Base-by-base conservation (phyloP, 306 rosid genomes). In the Ceratonia siliqua region DNA sequence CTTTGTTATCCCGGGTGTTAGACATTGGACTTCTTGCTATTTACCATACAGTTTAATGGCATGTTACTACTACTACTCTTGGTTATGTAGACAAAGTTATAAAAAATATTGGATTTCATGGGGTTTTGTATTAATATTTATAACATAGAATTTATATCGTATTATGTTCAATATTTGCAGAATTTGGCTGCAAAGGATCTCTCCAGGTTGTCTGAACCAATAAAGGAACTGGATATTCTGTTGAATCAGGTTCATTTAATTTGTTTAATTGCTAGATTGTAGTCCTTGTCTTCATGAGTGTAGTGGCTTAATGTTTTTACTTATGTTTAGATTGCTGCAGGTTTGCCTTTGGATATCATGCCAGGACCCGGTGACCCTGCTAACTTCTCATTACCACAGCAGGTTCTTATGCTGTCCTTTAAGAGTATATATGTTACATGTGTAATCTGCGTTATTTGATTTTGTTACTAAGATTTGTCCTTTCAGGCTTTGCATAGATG, bases 281-380 rank as follows among this genome's bases (percentile, higher is more conserved):
- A 30, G 46, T 69, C 42, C 39, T 49, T 67, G 35, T 59, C 18
- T 38, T 70, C 72, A 25, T 45, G 67, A 63, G 71, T 42, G 48
- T 43, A 78, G 30, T 55, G 76, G 74, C 78, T 78, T 81, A 84
- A 38, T 24, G 33, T 67, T 72, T 76, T 72, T 64, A 64, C 73
- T 32, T 79, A 12, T 82, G 55, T 75, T 74, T 79, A 94, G 98
- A 85, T 94, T 76, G 84, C 88, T 63, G 96, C 90, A 45, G 88
- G 92, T 71, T 78, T 94, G 86, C 85, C 96, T 59, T 53, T 94
- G 74, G 98, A 94, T 84, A 90, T 94, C 86, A 94, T 94, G 97
- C 98, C 98, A 13, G 98, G 98, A 75, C 81, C 91, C 22, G 68
- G 75, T 62, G 98, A 94, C 78, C 98, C 98, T 28, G 88, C 98